Base-by-base conservation (phyloP, 2,329 filamentous ascomycete species). In the Botrytis galanthina region DNA sequence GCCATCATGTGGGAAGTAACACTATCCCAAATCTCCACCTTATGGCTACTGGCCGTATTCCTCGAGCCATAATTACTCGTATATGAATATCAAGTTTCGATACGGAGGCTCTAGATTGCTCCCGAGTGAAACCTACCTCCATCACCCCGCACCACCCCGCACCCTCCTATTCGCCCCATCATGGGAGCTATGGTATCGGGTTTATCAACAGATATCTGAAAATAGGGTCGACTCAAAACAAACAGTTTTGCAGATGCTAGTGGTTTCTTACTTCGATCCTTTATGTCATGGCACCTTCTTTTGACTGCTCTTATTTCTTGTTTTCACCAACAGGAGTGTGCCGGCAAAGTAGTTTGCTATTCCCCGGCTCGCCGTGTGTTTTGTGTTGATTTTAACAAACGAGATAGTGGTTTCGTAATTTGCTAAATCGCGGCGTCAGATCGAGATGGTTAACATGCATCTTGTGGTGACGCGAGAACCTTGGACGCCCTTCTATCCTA, bases 1-100 rank as follows among this genome's bases (percentile, higher is more conserved):
- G 46, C 29, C n/a, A 69, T 69, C 18, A 69, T 69, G 66, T 68
- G 66, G 66, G 48, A 57, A 57, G 66, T 57, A 42, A 69, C 48
- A 69, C 66, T 37, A 69, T 69, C 18, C 20, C n/a, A 69, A 22
- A 42, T 44, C 54, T 57, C 39, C 39, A 64, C 5, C 18, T 46
- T 8, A 64, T 57, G n/a, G 18, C n/a, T 37, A 57, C 37, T 57
- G 48, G 12, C 39, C 26, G 51, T 32, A 57, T 26, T 26, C n/a
- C 39, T 69, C 37, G 66, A 57, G 37, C 48, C 18, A 32, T n/a
- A 42, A 9, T 26, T 4, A 12, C 18, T 18, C 29, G 22, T 12
- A 54, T 14, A 29, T n/a, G 54, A n/a, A 57, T 18, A 42, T 7
- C 48, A 32, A 32, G 35, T 59, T 32, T 57, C 51, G 12, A 39